Evolutionary conservation across 805 yeast species (phyloP), one percentile per base, ranked within the genome.

Genomic region (Saccharomycopsis guyanensis): DNA sequence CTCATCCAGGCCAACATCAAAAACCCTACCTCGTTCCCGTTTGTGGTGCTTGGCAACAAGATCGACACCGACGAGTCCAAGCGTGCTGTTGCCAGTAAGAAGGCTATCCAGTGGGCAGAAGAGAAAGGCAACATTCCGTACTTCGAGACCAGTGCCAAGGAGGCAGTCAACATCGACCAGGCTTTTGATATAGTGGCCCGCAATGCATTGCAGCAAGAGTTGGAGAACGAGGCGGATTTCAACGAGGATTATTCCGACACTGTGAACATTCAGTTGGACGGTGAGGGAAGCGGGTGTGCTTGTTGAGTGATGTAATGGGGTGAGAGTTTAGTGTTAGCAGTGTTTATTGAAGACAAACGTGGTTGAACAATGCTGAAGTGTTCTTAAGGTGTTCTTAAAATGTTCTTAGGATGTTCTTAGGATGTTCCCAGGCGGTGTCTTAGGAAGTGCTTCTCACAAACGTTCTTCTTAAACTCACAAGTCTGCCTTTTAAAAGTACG

Each of bases 71-170:
- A 91, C 59, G 97, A 91, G 57, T 73, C 82, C 55, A 86, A 88
- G 66, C 79, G 95, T 55, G 80, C 79, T 38, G 84, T 74, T 61
- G 67, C 78, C 59, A 56, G 70, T 32, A 77, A 77, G 58, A 69
- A 74, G 53, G 86, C 82, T 7, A 78, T 76, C 56, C 76, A 77
- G 39, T 72, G 75, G 63, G 78, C 83, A 45, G 75, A 72, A 46
- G 72, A 76, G 41, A 65, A 75, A 53, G 83, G 94, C 66, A 86
- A 88, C 53, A 71, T 88, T 51, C 97, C 98, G 3, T 80, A 89
- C 50, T 91, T 93, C 60, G 96, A 91, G 65, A 91, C 98, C n/a
- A 81, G 93, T 71, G 98, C 98, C 16, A 93, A 91, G 68, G 96
- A 88, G 63, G 88, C 93, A 13, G 86, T 89, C 42, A 94, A 94